Evolutionary conservation across 768 basidiomycete species (phyloP).

Genomic region (Agrocybe praecox): DNA sequence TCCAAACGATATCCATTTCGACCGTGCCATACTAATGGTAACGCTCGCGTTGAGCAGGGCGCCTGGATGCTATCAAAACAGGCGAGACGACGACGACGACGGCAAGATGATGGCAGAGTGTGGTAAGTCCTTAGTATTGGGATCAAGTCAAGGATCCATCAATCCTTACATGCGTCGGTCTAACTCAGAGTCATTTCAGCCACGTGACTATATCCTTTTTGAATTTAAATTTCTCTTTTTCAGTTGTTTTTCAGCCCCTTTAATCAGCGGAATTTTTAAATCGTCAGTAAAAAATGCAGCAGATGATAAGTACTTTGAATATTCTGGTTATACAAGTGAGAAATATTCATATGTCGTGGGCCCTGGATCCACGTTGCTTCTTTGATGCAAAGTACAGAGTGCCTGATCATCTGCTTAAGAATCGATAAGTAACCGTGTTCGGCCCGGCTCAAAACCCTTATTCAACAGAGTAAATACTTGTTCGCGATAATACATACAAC

Average conservation of each 20-base stretch:
- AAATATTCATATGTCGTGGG: neutral
- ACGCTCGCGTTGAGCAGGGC: slow-evolving; percentile 5
- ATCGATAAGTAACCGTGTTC: neutral
- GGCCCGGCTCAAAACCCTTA: too few species aligned
- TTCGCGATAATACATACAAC: too few species aligned
- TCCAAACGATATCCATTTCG: slow-evolving; percentile 39
- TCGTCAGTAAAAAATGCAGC: too few species aligned
- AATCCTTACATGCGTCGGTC: neutral
- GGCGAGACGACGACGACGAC: slow-evolving; percentile 6
- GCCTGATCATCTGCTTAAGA: neutral
- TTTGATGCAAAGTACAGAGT: neutral
- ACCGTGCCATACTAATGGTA: slow-evolving; percentile 33
- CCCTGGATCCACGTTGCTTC: neutral
- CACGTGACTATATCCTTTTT: slow-evolving; percentile 2
- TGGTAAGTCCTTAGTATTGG: neutral
- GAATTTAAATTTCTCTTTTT: too few species aligned
- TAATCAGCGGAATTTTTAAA: too few species aligned
- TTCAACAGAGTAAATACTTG: too few species aligned
- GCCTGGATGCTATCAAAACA: slow-evolving; percentile 5
- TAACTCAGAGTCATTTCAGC: neutral
- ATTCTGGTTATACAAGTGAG: too few species aligned
- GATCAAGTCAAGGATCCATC: slow-evolving; percentile 12
- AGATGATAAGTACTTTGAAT: too few species aligned
- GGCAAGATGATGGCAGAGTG: neutral
- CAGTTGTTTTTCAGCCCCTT: too few species aligned